Conservation (phyloP, 805 yeast genomes). For the Vanderwaltozyma verrucispora region DNA sequence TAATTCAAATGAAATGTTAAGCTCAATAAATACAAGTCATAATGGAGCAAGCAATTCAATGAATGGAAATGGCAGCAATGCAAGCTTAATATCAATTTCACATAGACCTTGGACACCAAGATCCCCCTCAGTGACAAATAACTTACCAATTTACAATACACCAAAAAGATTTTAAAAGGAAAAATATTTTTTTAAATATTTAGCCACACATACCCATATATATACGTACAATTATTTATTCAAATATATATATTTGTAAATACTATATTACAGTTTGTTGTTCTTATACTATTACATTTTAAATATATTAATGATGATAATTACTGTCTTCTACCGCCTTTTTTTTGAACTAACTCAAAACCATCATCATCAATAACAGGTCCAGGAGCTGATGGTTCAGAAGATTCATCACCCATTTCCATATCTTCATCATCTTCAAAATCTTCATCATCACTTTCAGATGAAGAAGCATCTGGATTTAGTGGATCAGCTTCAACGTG, state of each 20-base stretch:
- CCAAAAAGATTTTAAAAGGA: neutral
- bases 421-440: constrained; percentile 32
- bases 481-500: constrained; percentile 49
- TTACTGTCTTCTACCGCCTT: constrained; percentile 41
- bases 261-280: too few species aligned
- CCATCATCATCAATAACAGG: constrained; percentile 92
- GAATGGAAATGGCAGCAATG: constrained; percentile 2
- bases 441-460: constrained; percentile 37
- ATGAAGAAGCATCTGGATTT: constrained; percentile 49
- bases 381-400: constrained; percentile 15
- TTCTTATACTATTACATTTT: too few species aligned
- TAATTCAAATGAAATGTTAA: constrained; percentile 3
- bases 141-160: neutral
- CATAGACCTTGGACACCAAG: constrained; percentile 15
- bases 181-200: too few species aligned
- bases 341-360: constrained; percentile 74
- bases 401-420: constrained; percentile 30
- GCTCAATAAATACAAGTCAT: constrained; percentile 4
- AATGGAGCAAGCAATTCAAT: constrained; percentile 2
- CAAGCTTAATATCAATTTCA: constrained; percentile 8
- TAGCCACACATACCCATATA: too few species aligned
- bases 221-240: too few species aligned
- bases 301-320: neutral
- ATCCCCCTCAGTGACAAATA: constrained; percentile 4
- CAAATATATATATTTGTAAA: too few species aligned